These are phyloP conservation scores for Rhizopogon salebrosus DNA, from an alignment of 768 basidiomycete genomes.

Conservation along the genomic window DNA sequence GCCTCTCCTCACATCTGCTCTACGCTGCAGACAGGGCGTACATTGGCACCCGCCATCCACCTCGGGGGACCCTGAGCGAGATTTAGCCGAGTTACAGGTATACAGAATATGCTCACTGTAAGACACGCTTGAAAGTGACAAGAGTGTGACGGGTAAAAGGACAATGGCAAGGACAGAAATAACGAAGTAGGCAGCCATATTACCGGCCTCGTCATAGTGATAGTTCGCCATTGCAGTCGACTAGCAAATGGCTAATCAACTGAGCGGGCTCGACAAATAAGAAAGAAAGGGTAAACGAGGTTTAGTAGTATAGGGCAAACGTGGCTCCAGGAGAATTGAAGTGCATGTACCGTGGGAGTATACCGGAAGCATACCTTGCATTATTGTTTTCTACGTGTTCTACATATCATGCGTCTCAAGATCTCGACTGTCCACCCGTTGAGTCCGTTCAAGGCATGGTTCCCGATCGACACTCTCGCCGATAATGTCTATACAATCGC, in stretches of 20 bases:
- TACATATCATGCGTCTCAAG: conserved; percentile 51
- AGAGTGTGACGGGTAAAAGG: conserved; percentile 72
- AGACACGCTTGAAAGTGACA: conserved; percentile 34
- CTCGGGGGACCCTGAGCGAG: conserved; percentile 26
- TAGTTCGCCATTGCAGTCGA: conserved; percentile 63
- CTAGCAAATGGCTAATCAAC: not conserved
- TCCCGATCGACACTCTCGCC: conserved; percentile 24
- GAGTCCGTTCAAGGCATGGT: conserved; percentile 49
- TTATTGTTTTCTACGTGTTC: too few species aligned
- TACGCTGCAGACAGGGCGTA: conserved; percentile 53
- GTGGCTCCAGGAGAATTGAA: conserved; percentile 4
- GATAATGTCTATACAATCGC: conserved; percentile 4
- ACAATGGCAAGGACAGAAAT: conserved; percentile 84
- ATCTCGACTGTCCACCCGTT: conserved; percentile 45
- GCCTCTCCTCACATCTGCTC: conserved; percentile 35
- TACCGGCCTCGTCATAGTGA: conserved; percentile 81
- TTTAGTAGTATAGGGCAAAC: conserved; percentile 7
- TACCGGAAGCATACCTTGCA: too few species aligned
- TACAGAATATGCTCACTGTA: conserved; percentile 34
- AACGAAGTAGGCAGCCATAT: conserved; percentile 87
- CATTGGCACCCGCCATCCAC: conserved; percentile 54
- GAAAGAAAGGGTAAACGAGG: not conserved
- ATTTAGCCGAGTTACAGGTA: conserved; percentile 7
- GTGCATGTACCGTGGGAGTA: conserved; percentile 6
- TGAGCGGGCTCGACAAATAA: not conserved